Conservation (phyloP, 2,329 filamentous ascomycete species). For the Scedosporium boydii region DNA sequence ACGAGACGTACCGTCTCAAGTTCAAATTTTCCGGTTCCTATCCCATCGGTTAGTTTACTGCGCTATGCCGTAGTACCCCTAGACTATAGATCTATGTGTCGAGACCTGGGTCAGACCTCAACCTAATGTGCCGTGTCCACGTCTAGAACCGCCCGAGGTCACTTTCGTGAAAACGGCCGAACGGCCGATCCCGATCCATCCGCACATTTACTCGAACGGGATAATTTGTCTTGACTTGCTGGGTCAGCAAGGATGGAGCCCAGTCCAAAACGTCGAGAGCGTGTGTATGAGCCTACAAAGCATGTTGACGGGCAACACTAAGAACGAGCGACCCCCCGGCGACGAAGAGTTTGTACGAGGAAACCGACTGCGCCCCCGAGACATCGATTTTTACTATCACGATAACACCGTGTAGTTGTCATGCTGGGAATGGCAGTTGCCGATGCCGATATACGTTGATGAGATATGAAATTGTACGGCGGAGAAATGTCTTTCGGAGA, state of each 20-base stretch:
- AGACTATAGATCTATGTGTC: background rate
- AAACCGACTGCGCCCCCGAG: conserved; percentile 70
- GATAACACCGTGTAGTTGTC: conserved; percentile 63
- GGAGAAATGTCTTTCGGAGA: background rate
- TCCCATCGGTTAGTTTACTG: conserved; percentile 63
- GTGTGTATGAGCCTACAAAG: conserved; percentile 96
- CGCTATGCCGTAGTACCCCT: background rate
- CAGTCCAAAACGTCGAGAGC: conserved; percentile 93
- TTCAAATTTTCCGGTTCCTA: conserved; percentile 80
- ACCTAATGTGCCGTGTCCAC: background rate
- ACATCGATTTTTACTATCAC: conserved; percentile 92
- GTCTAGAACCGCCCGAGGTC: conserved; percentile 83
- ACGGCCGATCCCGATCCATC: conserved; percentile 79
- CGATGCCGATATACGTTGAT: background rate
- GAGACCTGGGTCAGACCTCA: background rate
- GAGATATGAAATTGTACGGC: background rate
- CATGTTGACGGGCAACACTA: conserved; percentile 93
- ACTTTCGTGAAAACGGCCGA: conserved; percentile 63
- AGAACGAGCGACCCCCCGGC: conserved; percentile 81
- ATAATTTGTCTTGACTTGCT: conserved; percentile 97
- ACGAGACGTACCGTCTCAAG: conserved; percentile 73
- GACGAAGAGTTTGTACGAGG: conserved; percentile 81
- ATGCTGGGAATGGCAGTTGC: background rate
- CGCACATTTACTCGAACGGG: conserved; percentile 96
- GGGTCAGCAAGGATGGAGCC: conserved; percentile 82